Conservation (phyloP, 371 early-diverging fungal genomes). For the Entomophthora muscae region DNA sequence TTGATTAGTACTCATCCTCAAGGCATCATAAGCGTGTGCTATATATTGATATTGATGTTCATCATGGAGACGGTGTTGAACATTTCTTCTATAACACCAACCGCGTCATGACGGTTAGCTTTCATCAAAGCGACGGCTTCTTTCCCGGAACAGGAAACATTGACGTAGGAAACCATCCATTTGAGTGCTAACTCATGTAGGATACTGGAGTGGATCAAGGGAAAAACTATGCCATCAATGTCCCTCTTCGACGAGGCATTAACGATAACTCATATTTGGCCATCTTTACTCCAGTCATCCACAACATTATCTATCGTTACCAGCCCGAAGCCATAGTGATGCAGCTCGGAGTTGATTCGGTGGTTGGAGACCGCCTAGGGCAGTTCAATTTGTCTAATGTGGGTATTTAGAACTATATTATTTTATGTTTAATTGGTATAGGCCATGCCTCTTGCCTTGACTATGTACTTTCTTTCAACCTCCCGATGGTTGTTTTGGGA, state of each 20-base stretch:
- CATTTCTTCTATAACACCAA: constrained; percentile 98
- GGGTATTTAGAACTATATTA: constrained; percentile 20
- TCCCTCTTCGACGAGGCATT: constrained; percentile 96
- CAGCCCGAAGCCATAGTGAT: constrained; percentile 87
- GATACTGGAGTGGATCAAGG: constrained; percentile 81
- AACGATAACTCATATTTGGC: constrained; percentile 86
- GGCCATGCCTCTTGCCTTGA: constrained; percentile 82
- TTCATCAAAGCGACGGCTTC: constrained; percentile 98
- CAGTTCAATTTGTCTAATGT: constrained; percentile 92
- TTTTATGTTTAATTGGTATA: background rate
- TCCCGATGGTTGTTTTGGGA: constrained; percentile 90
- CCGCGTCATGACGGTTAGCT: constrained; percentile 96
- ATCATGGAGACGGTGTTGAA: constrained; percentile 99
- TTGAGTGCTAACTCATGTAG: constrained; percentile 12
- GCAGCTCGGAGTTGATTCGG: constrained; percentile 97
- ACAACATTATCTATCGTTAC: constrained; percentile 69
- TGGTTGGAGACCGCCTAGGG: constrained; percentile 95
- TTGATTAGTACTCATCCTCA: background rate
- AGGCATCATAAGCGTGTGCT: constrained; percentile 88
- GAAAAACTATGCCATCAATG: constrained; percentile 86
- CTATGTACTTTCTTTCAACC: constrained; percentile 78
- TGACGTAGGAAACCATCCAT: constrained; percentile 24
- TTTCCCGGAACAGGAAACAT: constrained; percentile 97
- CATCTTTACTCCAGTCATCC: constrained; percentile 74
- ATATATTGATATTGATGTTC: constrained; percentile 99